Evolutionary conservation across 1,284 basidiomycete species (phyloP).

Genomic region (Meripilus lineatus): DNA sequence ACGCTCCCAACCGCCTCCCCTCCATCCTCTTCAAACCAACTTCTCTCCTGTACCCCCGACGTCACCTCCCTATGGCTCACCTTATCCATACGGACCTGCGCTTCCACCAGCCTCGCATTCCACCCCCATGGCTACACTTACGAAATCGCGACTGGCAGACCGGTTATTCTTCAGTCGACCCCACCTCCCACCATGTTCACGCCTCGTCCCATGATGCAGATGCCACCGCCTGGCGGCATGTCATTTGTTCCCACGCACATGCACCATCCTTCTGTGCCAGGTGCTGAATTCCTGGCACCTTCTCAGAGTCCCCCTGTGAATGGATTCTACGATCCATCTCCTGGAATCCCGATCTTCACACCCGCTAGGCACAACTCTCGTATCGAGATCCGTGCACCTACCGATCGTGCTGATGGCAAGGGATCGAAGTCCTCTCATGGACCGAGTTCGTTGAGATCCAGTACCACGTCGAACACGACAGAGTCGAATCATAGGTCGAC

Average conservation of each 20-base stretch:
- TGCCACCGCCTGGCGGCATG: constrained; percentile 33
- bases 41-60: constrained; percentile 52
- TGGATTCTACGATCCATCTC: constrained; percentile 56
- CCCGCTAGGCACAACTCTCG: constrained; percentile 68
- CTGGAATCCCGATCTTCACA: constrained; percentile 62
- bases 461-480: constrained; percentile 23
- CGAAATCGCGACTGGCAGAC: constrained; percentile 72
- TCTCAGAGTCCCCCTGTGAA: constrained; percentile 53
- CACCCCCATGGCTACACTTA: constrained; percentile 72
- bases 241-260: constrained; percentile 52
- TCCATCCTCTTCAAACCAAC: constrained; percentile 53
- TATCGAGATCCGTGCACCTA: constrained; percentile 69
- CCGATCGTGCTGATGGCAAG: constrained; percentile 33
- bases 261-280: constrained; percentile 44
- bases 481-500: constrained; percentile 8
- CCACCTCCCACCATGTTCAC: constrained; percentile 56
- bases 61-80: constrained; percentile 56
- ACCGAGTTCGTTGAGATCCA: constrained; percentile 32
- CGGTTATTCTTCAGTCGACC: constrained; percentile 57
- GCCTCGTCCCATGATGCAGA: constrained; percentile 56
- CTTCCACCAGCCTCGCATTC: constrained; percentile 69
- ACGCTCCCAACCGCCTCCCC: constrained; percentile 34
- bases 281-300: constrained; percentile 56
- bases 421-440: constrained; percentile 22
- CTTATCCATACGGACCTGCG: constrained; percentile 53